Conservation (phyloP, 2,329 filamentous ascomycete genomes). For the Calycina marina region DNA sequence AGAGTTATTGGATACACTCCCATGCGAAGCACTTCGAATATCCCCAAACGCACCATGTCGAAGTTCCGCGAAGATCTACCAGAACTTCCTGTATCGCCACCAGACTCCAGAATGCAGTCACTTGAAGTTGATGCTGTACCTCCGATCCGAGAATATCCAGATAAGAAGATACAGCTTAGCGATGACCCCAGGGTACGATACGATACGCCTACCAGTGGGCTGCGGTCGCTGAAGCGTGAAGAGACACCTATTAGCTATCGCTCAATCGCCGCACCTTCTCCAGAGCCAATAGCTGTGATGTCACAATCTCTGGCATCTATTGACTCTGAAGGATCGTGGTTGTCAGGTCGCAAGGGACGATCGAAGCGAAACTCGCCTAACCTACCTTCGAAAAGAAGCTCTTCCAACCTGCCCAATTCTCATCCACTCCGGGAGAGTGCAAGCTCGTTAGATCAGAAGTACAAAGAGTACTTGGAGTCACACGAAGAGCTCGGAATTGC, state of each 20-base stretch:
- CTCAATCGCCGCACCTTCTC: conserved; percentile 30
- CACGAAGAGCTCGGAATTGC: conserved; percentile 52
- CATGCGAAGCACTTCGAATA: conserved; percentile 21
- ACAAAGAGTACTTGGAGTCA: conserved; percentile 39
- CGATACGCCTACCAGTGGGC: conserved; percentile 33
- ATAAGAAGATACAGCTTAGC: conserved; percentile 14
- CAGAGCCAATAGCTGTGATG: conserved; percentile 35
- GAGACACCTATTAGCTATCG: conserved; percentile 31
- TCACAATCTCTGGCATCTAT: conserved; percentile 86
- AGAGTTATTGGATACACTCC: conserved; percentile 13
- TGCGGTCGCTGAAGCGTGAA: conserved; percentile 26
- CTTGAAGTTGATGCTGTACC: conserved; percentile 44
- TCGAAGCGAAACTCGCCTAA: conserved; percentile 28
- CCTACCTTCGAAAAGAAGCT: conserved; percentile 30
- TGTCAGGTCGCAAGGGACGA: conserved; percentile 53
- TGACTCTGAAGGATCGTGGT: conserved; percentile 92
- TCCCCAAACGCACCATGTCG: conserved; percentile 70
- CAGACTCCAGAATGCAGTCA: conserved; percentile 67
- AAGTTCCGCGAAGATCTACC: conserved; percentile 88
- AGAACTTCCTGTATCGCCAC: conserved; percentile 73
- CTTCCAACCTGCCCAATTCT: conserved; percentile 30
- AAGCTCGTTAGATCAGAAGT: conserved; percentile 26
- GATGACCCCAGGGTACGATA: conserved; percentile 27
- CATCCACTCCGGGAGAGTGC: conserved; percentile 26
- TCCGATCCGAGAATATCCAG: conserved; percentile 21